phyloP scores from a whole-genome alignment of 2,329 filamentous ascomycete species.

The Teratosphaeria nubilosa region DNA sequence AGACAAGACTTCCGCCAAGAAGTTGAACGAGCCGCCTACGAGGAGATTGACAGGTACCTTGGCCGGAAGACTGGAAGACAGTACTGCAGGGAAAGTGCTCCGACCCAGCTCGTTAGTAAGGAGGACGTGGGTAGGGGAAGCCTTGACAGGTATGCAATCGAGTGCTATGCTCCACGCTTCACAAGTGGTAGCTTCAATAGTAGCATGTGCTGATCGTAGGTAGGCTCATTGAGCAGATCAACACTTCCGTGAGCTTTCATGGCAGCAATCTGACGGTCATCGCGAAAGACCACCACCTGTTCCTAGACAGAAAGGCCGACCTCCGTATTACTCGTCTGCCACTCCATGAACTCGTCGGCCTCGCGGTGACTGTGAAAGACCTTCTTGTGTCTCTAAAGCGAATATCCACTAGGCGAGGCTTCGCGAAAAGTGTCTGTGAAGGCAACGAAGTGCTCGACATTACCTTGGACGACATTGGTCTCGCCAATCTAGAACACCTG shows the following conservation, averaged over 20 bases:
- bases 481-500: conserved; percentile 36
- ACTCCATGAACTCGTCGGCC: conserved; percentile 20
- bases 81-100: background rate
- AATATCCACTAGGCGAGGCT: conserved; percentile 1
- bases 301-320: conserved; percentile 26
- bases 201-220: conserved; percentile 1
- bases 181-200: background rate
- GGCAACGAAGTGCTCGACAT: conserved; percentile 19
- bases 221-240: conserved; percentile 7
- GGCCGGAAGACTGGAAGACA: conserved; percentile 5
- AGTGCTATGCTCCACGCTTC: background rate
- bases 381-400: conserved; percentile 22
- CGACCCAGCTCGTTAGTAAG: background rate
- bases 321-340: conserved; percentile 22
- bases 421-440: conserved; percentile 13
- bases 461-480: conserved; percentile 23
- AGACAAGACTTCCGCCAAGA: conserved; percentile 19
- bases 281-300: conserved; percentile 24
- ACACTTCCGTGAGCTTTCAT: conserved; percentile 7
- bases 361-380: conserved; percentile 23
- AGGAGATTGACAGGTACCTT: conserved; percentile 12
- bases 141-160: background rate
- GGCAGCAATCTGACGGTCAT: conserved; percentile 21
- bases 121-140: background rate
- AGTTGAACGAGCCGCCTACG: conserved; percentile 18